Percentiles rank a stretch among this genome's conserved stretches.
Evolutionary conservation across 305 asterid genomes (phyloP).

Genomic region (Plantago lanceolata): DNA sequence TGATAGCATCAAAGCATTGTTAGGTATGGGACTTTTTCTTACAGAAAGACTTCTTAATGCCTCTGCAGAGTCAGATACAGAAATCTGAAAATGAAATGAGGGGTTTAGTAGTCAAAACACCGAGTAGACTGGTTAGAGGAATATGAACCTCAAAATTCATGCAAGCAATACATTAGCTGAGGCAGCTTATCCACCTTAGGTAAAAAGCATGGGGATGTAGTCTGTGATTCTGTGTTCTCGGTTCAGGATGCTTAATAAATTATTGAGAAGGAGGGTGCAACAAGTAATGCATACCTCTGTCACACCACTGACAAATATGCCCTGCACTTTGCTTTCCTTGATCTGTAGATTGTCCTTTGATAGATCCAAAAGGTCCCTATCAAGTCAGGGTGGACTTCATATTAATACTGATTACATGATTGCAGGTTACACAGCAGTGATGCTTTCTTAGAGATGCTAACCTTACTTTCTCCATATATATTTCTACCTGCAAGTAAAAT

Average conservation of each 20-base stretch:
- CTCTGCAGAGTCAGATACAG: conserved; percentile 49
- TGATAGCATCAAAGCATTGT: conserved; percentile 2
- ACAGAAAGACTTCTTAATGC: conserved; percentile 63
- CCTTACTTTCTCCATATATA: conserved; percentile 92
- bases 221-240: background rate
- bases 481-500: conserved; percentile 66
- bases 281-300: conserved; percentile 53
- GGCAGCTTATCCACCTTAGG: conserved; percentile 5
- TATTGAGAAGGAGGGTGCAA: conserved; percentile 12
- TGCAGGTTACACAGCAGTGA: conserved; percentile 20
- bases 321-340: conserved; percentile 61
- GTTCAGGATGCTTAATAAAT: background rate
- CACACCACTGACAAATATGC: conserved; percentile 65
- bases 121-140: background rate
- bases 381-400: conserved; percentile 17
- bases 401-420: conserved; percentile 23
- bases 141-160: conserved; percentile 1
- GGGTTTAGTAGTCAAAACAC: conserved; percentile 21
- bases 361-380: conserved; percentile 80
- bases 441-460: conserved; percentile 32
- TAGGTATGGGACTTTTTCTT: conserved; percentile 35
- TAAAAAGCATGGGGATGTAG: conserved; percentile 5
- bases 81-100: conserved; percentile 42
- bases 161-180: conserved; percentile 10
- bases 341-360: conserved; percentile 75